phyloP scores from a whole-genome alignment of 768 basidiomycete genomes.

The Macrocybe gigantea region DNA sequence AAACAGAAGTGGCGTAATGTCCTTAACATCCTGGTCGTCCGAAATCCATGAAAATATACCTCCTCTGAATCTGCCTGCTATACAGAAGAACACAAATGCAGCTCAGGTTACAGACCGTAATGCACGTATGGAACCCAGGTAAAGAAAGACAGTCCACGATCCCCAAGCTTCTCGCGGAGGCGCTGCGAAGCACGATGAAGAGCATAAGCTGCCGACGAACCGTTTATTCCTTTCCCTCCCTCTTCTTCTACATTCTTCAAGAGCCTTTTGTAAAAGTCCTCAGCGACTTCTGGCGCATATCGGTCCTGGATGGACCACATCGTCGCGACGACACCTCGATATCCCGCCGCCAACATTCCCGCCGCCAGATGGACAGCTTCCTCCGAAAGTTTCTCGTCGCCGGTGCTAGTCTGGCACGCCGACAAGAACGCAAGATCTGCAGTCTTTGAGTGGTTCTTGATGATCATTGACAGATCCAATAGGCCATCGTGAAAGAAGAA shows the following conservation, averaged over 20 bases:
- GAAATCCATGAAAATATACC: no score
- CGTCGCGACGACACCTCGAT: conserved; percentile 29
- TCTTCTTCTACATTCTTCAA: no score
- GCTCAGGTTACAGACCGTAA: background rate
- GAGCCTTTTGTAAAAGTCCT: background rate
- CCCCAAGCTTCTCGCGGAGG: background rate
- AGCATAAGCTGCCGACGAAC: background rate
- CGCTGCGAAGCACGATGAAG: background rate
- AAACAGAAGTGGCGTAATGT: no score
- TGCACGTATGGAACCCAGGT: background rate
- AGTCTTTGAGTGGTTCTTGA: conserved; percentile 10
- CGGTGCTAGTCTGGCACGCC: conserved; percentile 35
- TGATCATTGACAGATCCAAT: conserved; percentile 16
- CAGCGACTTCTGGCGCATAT: background rate
- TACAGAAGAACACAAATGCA: no score
- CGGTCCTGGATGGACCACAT: conserved; percentile 18
- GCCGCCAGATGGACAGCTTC: conserved; percentile 29
- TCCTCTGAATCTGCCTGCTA: no score
- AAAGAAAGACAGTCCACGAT: background rate
- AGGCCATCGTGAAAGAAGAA: conserved; percentile 15
- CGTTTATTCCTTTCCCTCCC: background rate
- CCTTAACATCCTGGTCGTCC: no score
- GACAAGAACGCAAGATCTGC: conserved; percentile 35
- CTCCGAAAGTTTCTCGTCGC: conserved; percentile 17
- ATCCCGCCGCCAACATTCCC: conserved; percentile 27